Conservation (phyloP, 352 stramenopile genomes). For the Phytophthora citricola region DNA sequence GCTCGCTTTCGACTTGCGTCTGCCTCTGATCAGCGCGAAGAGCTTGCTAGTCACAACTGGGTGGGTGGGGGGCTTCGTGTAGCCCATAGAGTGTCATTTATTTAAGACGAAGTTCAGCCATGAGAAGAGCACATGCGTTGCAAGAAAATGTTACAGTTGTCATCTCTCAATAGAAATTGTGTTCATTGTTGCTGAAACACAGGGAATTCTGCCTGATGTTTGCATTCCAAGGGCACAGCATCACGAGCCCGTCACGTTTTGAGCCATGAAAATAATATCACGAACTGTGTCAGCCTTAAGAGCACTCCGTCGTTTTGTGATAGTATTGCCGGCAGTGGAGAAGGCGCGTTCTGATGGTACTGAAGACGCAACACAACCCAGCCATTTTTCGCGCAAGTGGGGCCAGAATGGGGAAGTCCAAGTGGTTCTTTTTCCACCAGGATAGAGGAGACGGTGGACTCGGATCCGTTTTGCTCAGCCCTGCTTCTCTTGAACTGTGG, state of each 20-base stretch:
- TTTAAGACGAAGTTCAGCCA: too few species aligned
- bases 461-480: not conserved
- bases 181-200: too few species aligned
- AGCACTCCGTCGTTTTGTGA: slow-evolving; percentile 9
- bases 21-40: too few species aligned
- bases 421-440: slow-evolving; percentile 5
- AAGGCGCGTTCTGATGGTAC: slow-evolving; percentile 10
- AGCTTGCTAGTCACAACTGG: too few species aligned
- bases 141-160: too few species aligned
- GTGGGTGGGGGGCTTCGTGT: too few species aligned
- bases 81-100: too few species aligned
- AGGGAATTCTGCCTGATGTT: too few species aligned
- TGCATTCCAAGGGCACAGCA: not conserved
- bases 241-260: not conserved
- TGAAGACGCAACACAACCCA: slow-evolving; percentile 3
- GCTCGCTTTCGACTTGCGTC: too few species aligned
- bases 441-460: not conserved
- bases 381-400: slow-evolving; percentile 5
- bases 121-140: too few species aligned
- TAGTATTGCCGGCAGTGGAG: slow-evolving; percentile 5
- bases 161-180: too few species aligned
- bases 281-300: slow-evolving; percentile 10
- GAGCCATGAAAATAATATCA: slow-evolving; percentile 7
- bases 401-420: not conserved
- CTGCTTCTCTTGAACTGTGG: not conserved